Conservation (phyloP, 768 basidiomycete species). For the Asterophora parasitica region DNA sequence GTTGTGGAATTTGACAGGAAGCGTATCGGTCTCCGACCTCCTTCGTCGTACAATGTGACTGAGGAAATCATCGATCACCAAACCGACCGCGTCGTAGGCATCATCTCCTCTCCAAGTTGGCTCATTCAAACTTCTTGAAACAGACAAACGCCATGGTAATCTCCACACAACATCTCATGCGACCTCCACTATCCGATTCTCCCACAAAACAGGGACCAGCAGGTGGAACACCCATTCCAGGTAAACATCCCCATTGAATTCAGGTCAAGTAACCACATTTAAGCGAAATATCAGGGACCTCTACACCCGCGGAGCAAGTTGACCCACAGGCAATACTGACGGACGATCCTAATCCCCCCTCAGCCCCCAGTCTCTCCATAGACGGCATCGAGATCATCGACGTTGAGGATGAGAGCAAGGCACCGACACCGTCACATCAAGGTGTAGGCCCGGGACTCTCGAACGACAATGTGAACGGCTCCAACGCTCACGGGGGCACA, state of each 20-base stretch:
- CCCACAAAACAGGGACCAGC: constrained; percentile 16
- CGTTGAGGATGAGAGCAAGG: constrained; percentile 40
- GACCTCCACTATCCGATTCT: constrained; percentile 26
- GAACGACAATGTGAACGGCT: constrained; percentile 7
- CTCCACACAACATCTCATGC: constrained; percentile 78
- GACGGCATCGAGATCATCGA: constrained; percentile 44
- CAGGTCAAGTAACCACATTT: not conserved
- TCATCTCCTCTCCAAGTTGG: constrained; percentile 4
- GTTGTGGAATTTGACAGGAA: constrained; percentile 88
- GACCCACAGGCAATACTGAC: constrained; percentile 28
- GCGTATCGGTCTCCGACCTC: constrained; percentile 41
- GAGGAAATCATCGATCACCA: constrained; percentile 68
- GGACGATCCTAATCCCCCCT: constrained; percentile 27
- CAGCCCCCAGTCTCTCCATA: constrained; percentile 18
- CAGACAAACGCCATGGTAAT: constrained; percentile 91
- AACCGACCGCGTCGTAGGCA: constrained; percentile 47
- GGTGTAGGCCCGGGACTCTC: constrained; percentile 8
- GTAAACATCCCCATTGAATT: constrained; percentile 2
- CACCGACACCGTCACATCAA: constrained; percentile 22
- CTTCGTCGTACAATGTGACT: constrained; percentile 57
- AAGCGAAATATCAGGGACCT: constrained; percentile 11
- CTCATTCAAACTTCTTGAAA: constrained; percentile 3
- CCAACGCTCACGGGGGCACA: constrained; percentile 7
- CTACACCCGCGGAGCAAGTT: constrained; percentile 23
- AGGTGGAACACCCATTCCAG: constrained; percentile 10